Percentiles rank a stretch among this genome's conserved stretches.
phyloP scores from a whole-genome alignment of 768 basidiomycete genomes.

The Mycena galopus region DNA sequence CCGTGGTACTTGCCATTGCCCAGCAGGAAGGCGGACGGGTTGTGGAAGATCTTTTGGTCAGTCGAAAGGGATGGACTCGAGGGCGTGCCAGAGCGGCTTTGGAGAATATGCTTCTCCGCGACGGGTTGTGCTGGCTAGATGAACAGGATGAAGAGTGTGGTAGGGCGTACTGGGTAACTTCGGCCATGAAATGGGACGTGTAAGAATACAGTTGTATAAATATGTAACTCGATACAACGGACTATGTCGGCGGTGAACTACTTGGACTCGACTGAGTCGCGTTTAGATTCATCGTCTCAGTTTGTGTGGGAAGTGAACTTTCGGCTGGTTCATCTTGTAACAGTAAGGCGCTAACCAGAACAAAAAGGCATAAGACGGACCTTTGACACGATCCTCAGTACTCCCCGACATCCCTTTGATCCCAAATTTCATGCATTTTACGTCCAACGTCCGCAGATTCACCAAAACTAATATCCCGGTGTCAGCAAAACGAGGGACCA shows the following conservation, averaged over 20 bases:
- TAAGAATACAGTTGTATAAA: slow-evolving; percentile 24
- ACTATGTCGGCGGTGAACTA: slow-evolving; percentile 13
- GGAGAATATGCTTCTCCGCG: slow-evolving; percentile 90
- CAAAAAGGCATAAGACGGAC: not conserved
- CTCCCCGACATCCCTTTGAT: slow-evolving; percentile 59
- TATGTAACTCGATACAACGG: not conserved
- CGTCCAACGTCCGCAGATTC: slow-evolving; percentile 82
- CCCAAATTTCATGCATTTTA: slow-evolving; percentile 71
- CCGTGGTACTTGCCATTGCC: slow-evolving; percentile 82
- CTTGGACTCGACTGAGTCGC: not conserved
- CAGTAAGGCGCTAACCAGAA: not conserved
- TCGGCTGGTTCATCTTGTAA: not conserved
- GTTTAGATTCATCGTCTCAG: not conserved
- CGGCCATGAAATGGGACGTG: slow-evolving; percentile 88
- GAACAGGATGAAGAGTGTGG: slow-evolving; percentile 81
- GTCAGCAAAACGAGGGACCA: slow-evolving; percentile 85
- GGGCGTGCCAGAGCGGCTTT: slow-evolving; percentile 84
- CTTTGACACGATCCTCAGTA: slow-evolving; percentile 17
- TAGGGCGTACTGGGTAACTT: slow-evolving; percentile 88
- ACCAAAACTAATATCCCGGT: slow-evolving; percentile 85
- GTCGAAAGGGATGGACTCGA: slow-evolving; percentile 78
- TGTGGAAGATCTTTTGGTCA: slow-evolving; percentile 71
- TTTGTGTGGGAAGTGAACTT: not conserved
- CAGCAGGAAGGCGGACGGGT: slow-evolving; percentile 78
- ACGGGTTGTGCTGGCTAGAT: slow-evolving; percentile 96